Evolutionary conservation across 176 grass and related monocot species (phyloP).

Genomic region (Lolium perenne): DNA sequence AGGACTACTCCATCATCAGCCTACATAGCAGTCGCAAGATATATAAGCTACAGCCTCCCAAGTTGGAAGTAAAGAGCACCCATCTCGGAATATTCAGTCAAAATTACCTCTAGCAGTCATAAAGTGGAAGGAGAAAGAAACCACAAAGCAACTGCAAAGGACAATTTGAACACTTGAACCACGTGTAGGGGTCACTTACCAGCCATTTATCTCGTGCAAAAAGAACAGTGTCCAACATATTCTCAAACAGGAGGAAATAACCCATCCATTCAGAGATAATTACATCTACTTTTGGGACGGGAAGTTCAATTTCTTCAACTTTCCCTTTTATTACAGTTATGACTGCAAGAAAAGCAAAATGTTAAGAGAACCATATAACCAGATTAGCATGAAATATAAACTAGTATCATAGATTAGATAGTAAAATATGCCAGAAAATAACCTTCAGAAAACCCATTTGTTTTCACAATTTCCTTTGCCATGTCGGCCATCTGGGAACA

Average conservation of each 20-base stretch:
- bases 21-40: conserved; percentile 47
- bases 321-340: conserved; percentile 97
- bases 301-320: conserved; percentile 97
- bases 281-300: conserved; percentile 82
- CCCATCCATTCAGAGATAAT: conserved; percentile 99
- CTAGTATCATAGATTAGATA: neutral
- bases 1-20: conserved; percentile 71
- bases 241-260: conserved; percentile 97
- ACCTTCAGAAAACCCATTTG: conserved; percentile 91
- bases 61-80: neutral
- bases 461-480: conserved; percentile 90
- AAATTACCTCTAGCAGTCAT: neutral
- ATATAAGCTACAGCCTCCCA: conserved; percentile 26
- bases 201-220: conserved; percentile 99
- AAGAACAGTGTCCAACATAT: conserved; percentile 97
- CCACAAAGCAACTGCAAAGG: neutral
- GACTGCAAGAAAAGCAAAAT: conserved; percentile 51
- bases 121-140: neutral
- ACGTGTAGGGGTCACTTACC: conserved; percentile 59
- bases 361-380: conserved; percentile 12
- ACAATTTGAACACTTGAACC: conserved; percentile 28
- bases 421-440: conserved; percentile 17
- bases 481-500: conserved; percentile 98
- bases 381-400: neutral
- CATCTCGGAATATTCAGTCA: neutral